Evolutionary conservation across 371 early-diverging fungal species (phyloP).

Genomic region (Capillidium rhysosporum): DNA sequence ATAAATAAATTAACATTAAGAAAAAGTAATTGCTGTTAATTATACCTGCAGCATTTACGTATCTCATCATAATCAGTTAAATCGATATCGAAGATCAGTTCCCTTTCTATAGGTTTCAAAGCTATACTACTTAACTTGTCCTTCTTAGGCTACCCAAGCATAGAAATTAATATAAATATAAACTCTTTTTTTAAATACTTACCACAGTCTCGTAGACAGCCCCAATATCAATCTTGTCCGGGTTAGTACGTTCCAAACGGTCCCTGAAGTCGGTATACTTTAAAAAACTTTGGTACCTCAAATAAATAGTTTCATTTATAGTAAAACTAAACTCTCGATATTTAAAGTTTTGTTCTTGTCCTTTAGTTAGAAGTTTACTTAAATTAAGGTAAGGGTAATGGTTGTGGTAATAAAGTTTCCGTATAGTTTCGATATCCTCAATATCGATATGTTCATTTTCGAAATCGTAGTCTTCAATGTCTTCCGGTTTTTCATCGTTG

Average conservation of each 20-base stretch:
- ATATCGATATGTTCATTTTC: too few species aligned
- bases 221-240: constrained; percentile 95
- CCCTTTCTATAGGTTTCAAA: constrained; percentile 64
- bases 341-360: constrained; percentile 42
- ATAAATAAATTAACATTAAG: too few species aligned
- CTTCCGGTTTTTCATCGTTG: too few species aligned
- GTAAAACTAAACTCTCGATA: constrained; percentile 93
- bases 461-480: too few species aligned
- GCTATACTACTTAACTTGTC: constrained; percentile 45
- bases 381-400: constrained; percentile 67
- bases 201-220: constrained; percentile 75
- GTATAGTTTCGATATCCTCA: neutral
- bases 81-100: constrained; percentile 99
- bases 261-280: constrained; percentile 46
- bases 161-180: constrained; percentile 2
- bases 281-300: constrained; percentile 77
- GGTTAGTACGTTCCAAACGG: constrained; percentile 49
- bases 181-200: neutral
- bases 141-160: constrained; percentile 49
- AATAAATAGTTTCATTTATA: constrained; percentile 48
- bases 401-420: constrained; percentile 41
- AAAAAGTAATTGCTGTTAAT: neutral
- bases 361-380: constrained; percentile 71
- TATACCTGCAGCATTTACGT: constrained; percentile 79
- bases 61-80: constrained; percentile 98